Base-by-base conservation (phyloP, 2,329 filamentous ascomycete genomes). In the Dactylonectria macrodidyma region DNA sequence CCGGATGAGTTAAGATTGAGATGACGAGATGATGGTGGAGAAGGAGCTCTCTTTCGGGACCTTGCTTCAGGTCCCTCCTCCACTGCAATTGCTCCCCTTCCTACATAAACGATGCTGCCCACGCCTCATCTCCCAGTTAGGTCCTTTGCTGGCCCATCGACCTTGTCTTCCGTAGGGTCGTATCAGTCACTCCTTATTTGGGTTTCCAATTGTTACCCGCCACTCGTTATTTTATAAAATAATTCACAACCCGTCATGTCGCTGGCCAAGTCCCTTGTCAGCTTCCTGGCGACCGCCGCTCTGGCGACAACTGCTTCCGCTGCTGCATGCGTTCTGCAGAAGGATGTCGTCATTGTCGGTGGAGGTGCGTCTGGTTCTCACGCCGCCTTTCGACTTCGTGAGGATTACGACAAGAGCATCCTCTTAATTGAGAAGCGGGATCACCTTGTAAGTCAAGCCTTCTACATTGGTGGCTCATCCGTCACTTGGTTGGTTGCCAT, bases 331-430 rank as follows among this genome's bases (percentile, higher is more conserved):
- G 51, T 56, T 3, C 54, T 71, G 7, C 55, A 74, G 14, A 75
- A 70, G 65, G 80, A 82, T 62, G 78, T 82, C 1, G 79, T 76
- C 11, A 73, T 83, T 55, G 69, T 82, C 7, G 81, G 81, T 8
- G 81, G 79, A 12, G 81, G 80, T 36, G 79, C 80, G 11, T 75
- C 79, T n/a, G 81, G 81, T 22, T 69, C 78, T 3, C 78, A 83
- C 50, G 80, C 81, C 5, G 80, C 81, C 4, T 75, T 82, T 26
- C 71, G 78, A 5, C 71, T 83, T 10, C 77, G 78, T 24, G 80
- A 81, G 58, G 80, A 82, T 62, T 78, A 72, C 33, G 75, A 75
- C 30, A 76, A 78, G 61, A 78, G 71, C 44, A 72, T 82, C 16
- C 71, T 78, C 11, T 38, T 83, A n/a, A 73, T 83, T n/a, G 80